Evolutionary conservation across 257 asterid species (phyloP).

Genomic region (Solanum etuberosum): DNA sequence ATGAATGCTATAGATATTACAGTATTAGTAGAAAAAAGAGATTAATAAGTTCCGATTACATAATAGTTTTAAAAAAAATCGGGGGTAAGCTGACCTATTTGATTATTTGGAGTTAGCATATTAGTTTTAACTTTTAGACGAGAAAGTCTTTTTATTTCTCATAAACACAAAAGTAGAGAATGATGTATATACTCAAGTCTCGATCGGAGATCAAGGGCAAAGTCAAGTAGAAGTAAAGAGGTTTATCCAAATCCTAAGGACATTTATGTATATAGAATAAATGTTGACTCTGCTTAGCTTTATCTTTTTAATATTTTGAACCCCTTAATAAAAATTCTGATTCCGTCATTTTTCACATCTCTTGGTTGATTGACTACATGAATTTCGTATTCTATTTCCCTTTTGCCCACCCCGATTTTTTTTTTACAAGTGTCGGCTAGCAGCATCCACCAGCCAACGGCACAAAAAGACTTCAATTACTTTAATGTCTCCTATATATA

Average conservation of each 20-base stretch:
- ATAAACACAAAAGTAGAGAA: neutral
- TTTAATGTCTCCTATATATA: neutral
- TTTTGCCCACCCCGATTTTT: neutral
- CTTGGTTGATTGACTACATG: accelerated
- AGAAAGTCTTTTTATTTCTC: neutral
- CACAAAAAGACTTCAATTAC: neutral
- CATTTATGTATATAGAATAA: neutral
- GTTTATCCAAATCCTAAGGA: neutral
- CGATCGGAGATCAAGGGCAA: neutral
- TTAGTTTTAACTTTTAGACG: no score
- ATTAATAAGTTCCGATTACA: neutral
- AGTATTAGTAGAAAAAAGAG: neutral
- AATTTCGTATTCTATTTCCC: neutral
- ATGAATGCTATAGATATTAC: neutral
- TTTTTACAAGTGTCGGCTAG: neutral
- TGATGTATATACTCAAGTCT: neutral
- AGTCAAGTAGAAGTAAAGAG: neutral
- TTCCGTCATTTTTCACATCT: no score
- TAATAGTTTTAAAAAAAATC: neutral
- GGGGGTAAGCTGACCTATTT: neutral
- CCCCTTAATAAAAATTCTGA: no score
- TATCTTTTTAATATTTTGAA: no score
- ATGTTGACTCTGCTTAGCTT: no score
- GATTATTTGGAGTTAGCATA: neutral
- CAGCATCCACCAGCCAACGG: neutral